Conservation (phyloP, 306 rosid genomes). For the Luffa aegyptiaca region DNA sequence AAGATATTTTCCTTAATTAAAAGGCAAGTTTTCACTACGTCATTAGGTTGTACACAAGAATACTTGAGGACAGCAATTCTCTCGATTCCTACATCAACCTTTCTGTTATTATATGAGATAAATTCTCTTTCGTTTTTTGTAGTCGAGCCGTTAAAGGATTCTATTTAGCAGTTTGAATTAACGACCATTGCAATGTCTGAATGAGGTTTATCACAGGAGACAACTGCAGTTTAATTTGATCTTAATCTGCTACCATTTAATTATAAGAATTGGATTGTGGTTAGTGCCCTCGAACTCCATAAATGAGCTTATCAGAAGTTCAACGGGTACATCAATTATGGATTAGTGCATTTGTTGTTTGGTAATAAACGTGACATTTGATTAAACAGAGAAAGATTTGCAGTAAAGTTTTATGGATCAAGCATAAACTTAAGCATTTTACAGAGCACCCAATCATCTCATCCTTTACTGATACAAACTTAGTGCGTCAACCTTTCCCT, state of each 20-base stretch:
- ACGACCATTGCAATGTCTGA: background rate
- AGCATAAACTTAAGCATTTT: background rate
- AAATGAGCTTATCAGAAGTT: background rate
- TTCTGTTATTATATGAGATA: background rate
- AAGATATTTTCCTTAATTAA: background rate
- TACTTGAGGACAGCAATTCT: background rate
- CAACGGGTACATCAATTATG: background rate
- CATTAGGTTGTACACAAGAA: background rate
- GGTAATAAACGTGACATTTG: background rate
- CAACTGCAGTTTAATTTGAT: background rate
- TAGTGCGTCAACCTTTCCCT: background rate
- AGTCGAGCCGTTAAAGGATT: background rate
- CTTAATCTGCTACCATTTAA: background rate
- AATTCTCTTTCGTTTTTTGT: background rate
- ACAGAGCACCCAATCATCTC: background rate
- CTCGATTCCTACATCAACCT: background rate
- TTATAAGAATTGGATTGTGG: background rate
- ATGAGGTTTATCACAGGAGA: background rate
- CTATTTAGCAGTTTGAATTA: background rate
- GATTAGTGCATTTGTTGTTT: background rate
- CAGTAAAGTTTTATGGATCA: background rate
- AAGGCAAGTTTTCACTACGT: background rate
- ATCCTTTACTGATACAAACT: background rate
- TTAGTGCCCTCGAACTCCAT: background rate
- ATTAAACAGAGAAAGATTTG: background rate